Percentiles rank a stretch among this genome's conserved stretches.
Conservation (phyloP, 2,329 filamentous ascomycete genomes). For the Aspergillus felis region DNA sequence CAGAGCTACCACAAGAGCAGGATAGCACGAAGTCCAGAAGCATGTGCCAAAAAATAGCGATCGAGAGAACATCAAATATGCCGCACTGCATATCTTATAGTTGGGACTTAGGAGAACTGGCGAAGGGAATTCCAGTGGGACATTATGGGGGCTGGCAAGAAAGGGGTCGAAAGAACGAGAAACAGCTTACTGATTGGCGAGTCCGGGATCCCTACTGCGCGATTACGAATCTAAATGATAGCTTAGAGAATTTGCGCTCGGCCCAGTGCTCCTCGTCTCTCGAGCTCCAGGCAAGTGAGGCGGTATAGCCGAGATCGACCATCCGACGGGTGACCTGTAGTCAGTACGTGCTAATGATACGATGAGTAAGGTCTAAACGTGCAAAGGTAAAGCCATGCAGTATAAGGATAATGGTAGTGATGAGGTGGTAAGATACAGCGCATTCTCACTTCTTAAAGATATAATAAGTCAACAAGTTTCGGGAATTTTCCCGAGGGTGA, state of each 20-base stretch:
- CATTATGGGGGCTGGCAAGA: neutral
- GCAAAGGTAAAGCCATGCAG: neutral
- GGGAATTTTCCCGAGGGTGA: constrained; percentile 26
- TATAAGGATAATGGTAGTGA: neutral
- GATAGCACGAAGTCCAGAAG: neutral
- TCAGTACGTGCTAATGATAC: neutral
- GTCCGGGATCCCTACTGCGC: neutral
- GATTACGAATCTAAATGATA: neutral
- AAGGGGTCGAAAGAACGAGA: neutral
- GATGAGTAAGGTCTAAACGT: neutral
- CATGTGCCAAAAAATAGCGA: neutral
- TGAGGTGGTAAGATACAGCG: neutral
- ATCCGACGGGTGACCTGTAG: neutral
- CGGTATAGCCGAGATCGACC: neutral
- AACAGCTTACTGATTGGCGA: neutral
- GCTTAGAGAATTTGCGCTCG: neutral
- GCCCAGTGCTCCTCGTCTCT: neutral
- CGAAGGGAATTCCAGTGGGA: neutral
- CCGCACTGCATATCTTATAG: neutral
- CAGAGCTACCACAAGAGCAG: neutral
- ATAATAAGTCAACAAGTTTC: constrained; percentile 37
- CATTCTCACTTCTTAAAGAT: constrained; percentile 15
- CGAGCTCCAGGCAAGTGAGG: neutral
- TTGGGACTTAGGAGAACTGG: neutral
- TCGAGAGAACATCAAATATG: neutral